These are phyloP conservation scores for Puccinia hordei DNA, from an alignment of 1,284 basidiomycete genomes.

Conservation along the genomic window DNA sequence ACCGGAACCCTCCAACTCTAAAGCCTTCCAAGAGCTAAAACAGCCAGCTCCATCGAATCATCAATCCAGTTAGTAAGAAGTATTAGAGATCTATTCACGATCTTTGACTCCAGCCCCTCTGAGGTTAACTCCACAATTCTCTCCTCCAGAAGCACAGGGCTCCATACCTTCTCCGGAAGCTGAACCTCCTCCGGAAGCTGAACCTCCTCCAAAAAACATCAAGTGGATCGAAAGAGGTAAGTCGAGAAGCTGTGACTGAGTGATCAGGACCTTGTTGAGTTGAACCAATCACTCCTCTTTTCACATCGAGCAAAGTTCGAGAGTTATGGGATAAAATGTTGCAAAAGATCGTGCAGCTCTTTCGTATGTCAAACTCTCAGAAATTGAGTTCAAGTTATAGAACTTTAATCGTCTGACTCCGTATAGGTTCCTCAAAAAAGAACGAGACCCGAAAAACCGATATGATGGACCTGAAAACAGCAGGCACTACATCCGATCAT, in stretches of 20 bases:
- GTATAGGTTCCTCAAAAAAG: background rate
- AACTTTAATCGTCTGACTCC: background rate
- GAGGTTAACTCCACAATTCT: background rate
- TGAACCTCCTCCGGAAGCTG: background rate
- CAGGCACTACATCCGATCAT: background rate
- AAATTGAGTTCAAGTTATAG: background rate
- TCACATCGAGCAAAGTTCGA: background rate
- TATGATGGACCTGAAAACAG: too few species aligned
- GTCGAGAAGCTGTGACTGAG: background rate
- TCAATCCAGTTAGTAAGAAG: background rate
- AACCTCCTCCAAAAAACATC: background rate
- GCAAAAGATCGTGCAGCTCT: background rate
- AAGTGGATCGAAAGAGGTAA: background rate
- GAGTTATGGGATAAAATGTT: background rate
- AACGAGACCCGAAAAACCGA: background rate
- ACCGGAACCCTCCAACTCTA: background rate
- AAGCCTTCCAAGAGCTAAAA: background rate
- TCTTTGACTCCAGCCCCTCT: background rate
- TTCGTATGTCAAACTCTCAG: background rate
- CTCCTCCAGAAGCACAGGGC: background rate
- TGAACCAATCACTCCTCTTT: background rate
- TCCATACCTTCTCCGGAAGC: background rate
- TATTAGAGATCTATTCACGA: conserved; percentile 2
- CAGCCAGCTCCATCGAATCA: background rate
- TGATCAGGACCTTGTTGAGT: background rate